Percentiles rank a stretch among this genome's conserved stretches.
These are phyloP conservation scores for Taiozyma sp. DNA, from an alignment of 1,139 yeast species.

Conservation along the genomic window DNA sequence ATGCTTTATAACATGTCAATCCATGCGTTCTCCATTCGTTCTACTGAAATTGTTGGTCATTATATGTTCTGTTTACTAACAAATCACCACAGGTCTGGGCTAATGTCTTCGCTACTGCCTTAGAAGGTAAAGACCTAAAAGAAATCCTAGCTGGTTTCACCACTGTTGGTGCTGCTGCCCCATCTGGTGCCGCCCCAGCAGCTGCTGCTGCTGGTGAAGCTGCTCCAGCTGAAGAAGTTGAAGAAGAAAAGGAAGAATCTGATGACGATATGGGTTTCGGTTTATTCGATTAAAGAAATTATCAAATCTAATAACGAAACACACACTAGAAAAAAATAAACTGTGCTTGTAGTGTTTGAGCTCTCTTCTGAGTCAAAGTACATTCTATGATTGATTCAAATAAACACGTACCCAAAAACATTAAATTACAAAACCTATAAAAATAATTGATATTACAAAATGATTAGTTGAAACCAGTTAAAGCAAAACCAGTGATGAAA, in stretches of 20 bases:
- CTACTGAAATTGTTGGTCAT: not conserved
- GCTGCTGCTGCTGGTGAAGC: conserved; percentile 57
- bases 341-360: not conserved
- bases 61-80: conserved; percentile 8
- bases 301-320: not conserved
- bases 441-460: not conserved
- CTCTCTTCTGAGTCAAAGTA: not conserved
- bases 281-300: conserved; percentile 48
- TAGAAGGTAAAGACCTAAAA: conserved; percentile 95
- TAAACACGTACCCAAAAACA: not conserved
- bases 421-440: not conserved
- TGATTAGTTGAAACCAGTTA: not conserved
- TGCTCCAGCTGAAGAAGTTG: conserved; percentile 57
- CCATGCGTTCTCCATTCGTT: not conserved
- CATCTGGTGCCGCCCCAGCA: conserved; percentile 50
- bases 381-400: not conserved
- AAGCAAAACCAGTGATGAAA: not conserved
- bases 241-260: conserved; percentile 44
- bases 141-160: conserved; percentile 81
- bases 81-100: conserved; percentile 64
- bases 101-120: conserved; percentile 92
- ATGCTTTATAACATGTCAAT: not conserved
- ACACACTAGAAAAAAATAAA: not conserved
- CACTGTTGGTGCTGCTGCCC: conserved; percentile 60
- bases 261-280: conserved; percentile 88